Conservation (phyloP, 2,329 filamentous ascomycete species). For the Raffaelea deltoideospora region DNA sequence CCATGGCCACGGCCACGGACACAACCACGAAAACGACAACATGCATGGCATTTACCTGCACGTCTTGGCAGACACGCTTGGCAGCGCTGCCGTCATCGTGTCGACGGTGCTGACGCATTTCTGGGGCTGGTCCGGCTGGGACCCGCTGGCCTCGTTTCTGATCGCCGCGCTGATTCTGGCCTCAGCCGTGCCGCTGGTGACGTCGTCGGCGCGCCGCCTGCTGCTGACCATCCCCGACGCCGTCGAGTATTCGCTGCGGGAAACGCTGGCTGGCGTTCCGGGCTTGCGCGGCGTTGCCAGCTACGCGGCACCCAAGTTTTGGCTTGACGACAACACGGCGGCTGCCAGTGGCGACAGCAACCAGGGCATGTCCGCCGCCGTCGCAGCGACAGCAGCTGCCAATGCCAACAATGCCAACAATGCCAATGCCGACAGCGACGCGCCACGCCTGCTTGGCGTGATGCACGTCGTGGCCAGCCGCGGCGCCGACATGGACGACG, state of each 20-base stretch:
- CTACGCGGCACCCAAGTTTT: slow-evolving; percentile 81
- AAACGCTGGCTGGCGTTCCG: slow-evolving; percentile 69
- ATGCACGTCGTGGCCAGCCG: slow-evolving; percentile 72
- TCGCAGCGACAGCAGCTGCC: too few relatives aligned
- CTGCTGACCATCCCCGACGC: slow-evolving; percentile 74
- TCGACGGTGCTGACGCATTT: slow-evolving; percentile 80
- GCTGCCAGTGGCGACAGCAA: slow-evolving; percentile 64
- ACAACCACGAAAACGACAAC: slow-evolving; percentile 80
- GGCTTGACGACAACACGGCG: slow-evolving; percentile 59
- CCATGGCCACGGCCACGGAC: slow-evolving; percentile 17
- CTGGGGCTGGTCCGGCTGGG: slow-evolving; percentile 85
- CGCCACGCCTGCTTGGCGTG: slow-evolving; percentile 53
- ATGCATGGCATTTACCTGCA: slow-evolving; percentile 97
- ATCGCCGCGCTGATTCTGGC: slow-evolving; percentile 87
- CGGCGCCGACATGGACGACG: slow-evolving; percentile 64
- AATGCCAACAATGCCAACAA: too few relatives aligned
- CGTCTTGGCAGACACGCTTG: slow-evolving; percentile 85
- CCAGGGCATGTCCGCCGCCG: too few relatives aligned
- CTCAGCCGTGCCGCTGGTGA: slow-evolving; percentile 80
- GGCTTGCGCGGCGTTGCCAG: slow-evolving; percentile 71
- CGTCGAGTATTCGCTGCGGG: slow-evolving; percentile 75
- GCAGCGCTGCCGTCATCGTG: slow-evolving; percentile 84
- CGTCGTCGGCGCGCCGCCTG: slow-evolving; percentile 66
- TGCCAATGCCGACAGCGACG: slow-evolving; percentile 53
- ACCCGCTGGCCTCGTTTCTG: slow-evolving; percentile 82